Evolutionary conservation across 257 asterid genomes (phyloP).

Genomic region (Vinca minor): DNA sequence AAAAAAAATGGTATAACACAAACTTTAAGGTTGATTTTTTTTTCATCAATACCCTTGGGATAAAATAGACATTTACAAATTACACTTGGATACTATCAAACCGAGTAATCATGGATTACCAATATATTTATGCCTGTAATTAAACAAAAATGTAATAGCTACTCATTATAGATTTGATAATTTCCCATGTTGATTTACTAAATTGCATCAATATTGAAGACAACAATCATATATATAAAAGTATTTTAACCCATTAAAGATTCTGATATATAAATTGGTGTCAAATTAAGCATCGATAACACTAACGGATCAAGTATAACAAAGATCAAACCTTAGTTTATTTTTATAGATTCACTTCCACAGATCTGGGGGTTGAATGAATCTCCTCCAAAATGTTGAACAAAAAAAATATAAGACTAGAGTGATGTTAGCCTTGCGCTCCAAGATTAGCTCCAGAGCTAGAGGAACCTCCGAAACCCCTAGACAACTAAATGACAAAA

Average conservation of each 20-base stretch:
- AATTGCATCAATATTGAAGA: too few relatives aligned
- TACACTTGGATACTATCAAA: not conserved
- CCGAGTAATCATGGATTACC: slow-evolving; percentile 3
- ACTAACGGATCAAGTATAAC: slow-evolving; percentile 4
- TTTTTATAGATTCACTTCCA: slow-evolving; percentile 3
- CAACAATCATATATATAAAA: too few relatives aligned
- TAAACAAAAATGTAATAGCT: not conserved
- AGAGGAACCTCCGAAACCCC: too few relatives aligned
- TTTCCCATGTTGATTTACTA: slow-evolving; percentile 2
- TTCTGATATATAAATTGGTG: too few relatives aligned
- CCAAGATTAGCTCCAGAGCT: too few relatives aligned
- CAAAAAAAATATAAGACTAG: too few relatives aligned
- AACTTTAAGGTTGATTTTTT: not conserved
- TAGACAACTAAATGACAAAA: slow-evolving; percentile 25
- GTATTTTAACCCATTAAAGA: too few relatives aligned
- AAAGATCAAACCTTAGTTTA: slow-evolving; percentile 20
- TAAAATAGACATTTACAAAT: not conserved
- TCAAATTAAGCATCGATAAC: too few relatives aligned
- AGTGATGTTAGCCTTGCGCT: too few relatives aligned
- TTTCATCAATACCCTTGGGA: not conserved
- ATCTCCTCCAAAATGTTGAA: too few relatives aligned
- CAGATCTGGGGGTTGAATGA: slow-evolving; percentile 19
- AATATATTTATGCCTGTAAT: not conserved
- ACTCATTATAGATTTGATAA: slow-evolving; percentile 6
- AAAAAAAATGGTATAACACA: not conserved